phyloP scores from a whole-genome alignment of 352 stramenopile genomes.

The Globisporangium paroecandrum region DNA sequence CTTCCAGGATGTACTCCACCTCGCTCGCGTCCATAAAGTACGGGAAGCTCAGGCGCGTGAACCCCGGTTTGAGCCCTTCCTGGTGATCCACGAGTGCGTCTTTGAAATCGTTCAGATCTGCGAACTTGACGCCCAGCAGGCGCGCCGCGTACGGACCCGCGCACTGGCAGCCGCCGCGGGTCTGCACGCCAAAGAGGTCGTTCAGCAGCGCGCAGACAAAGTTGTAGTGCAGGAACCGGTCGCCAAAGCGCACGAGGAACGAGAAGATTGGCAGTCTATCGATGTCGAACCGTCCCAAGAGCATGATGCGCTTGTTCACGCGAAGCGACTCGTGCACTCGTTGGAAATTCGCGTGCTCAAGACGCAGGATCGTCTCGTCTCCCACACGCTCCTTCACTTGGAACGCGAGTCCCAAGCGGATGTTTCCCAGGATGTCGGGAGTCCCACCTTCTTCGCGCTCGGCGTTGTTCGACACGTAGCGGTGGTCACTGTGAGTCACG shows the following conservation, averaged over 20 bases:
- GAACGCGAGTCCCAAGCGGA: conserved; percentile 90
- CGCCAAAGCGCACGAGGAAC: conserved; percentile 88
- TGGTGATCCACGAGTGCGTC: conserved; percentile 84
- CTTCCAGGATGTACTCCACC: conserved; percentile 92
- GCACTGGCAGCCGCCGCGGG: conserved; percentile 59
- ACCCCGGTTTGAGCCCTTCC: conserved; percentile 94
- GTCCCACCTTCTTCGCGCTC: conserved; percentile 95
- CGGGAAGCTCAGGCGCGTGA: conserved; percentile 91
- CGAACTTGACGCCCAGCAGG: conserved; percentile 87
- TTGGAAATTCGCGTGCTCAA: conserved; percentile 39
- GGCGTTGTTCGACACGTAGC: conserved; percentile 71
- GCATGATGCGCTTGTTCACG: conserved; percentile 67
- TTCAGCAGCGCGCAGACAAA: conserved; percentile 97
- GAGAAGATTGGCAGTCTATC: conserved; percentile 93
- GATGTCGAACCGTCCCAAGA: conserved; percentile 75
- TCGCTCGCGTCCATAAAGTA: conserved; percentile 82
- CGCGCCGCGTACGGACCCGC: conserved; percentile 92
- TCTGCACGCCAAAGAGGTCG: conserved; percentile 96
- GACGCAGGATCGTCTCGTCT: conserved; percentile 40
- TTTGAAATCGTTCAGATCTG: conserved; percentile 67
- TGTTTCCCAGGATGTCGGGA: conserved; percentile 92
- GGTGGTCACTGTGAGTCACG: conserved; percentile 52
- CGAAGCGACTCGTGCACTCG: conserved; percentile 40
- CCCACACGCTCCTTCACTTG: conserved; percentile 83
- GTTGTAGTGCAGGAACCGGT: conserved; percentile 96